Evolutionary conservation across 2,329 filamentous ascomycete genomes (phyloP), one percentile per base, ranked within the genome.

Genomic region (Aspergillus floridensis): DNA sequence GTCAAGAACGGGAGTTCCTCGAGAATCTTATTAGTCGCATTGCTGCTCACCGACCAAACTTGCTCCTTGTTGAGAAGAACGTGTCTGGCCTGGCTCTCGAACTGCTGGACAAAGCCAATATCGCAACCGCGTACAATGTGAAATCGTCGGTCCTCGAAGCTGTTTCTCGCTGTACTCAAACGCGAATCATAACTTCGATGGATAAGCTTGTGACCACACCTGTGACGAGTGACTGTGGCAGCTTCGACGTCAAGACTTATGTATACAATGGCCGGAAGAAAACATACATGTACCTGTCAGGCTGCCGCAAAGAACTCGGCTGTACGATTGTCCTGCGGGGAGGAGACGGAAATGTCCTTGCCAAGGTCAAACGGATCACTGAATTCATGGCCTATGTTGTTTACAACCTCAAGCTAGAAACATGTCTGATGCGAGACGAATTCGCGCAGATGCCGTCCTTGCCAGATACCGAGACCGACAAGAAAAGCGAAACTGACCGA

Each of bases 311-410:
- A 63, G 90, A 96, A 60, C 84, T 99, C 2, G 96, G 95, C 0
- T 98, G 95, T 72, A 99, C 95, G 0, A 96, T 99, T 66, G 91
- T 92, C 12, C 80, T 99, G 22, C 88, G 95, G 49, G 95, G 95
- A 1, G 91, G 89, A 3, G 87, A 89, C 60, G 88, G 87, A 31
- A 79, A 85, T 51, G 81, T 87, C 0, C 82, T 99, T 19, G 81
- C 86, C 1, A 90, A 88, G 67, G 87, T 99, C 74, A 99, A 99
- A 77, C 86, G 87, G 55, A 95, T 99, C 65, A 95, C 93, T 11
- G 95, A 99, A 72, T 98, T 99, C 72, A 97, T 99, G 93, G 90
- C 96, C 41, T 99, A 98, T 67, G 96, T 99, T 21, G 93, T 98
- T 12, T 99, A 99, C 77, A 99, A 97, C 68, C 82, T 99, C 56